phyloP scores from a whole-genome alignment of 257 asterid species.

The Solanum bulbocastanum region DNA sequence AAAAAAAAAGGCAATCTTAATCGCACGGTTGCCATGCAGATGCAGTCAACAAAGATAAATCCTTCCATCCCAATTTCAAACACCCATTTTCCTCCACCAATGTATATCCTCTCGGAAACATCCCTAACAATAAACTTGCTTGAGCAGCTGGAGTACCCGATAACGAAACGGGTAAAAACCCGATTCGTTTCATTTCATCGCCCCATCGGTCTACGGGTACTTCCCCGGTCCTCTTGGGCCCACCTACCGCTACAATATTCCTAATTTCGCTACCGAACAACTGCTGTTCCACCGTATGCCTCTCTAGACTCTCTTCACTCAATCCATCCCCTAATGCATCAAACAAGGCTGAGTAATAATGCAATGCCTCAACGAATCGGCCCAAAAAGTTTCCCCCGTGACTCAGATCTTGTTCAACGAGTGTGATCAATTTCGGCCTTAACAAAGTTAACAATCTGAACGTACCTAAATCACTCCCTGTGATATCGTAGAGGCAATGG shows the following conservation, averaged over 20 bases:
- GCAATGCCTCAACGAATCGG: slow-evolving; percentile 81
- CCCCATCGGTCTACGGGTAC: slow-evolving; percentile 77
- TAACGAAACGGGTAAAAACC: slow-evolving; percentile 61
- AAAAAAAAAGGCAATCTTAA: not conserved
- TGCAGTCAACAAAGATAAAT: slow-evolving; percentile 74
- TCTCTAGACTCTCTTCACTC: slow-evolving; percentile 58
- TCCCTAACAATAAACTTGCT: slow-evolving; percentile 69
- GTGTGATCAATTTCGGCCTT: slow-evolving; percentile 64
- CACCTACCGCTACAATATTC: slow-evolving; percentile 82
- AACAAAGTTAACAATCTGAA: slow-evolving; percentile 32
- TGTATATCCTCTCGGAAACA: slow-evolving; percentile 92
- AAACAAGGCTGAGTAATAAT: slow-evolving; percentile 74
- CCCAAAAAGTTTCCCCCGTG: slow-evolving; percentile 60
- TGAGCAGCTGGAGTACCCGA: slow-evolving; percentile 82
- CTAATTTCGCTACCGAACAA: slow-evolving; percentile 67
- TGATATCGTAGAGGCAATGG: slow-evolving; percentile 73
- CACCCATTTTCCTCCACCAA: slow-evolving; percentile 83
- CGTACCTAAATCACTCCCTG: slow-evolving; percentile 63
- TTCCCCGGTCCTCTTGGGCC: slow-evolving; percentile 77
- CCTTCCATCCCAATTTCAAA: slow-evolving; percentile 87
- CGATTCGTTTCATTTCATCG: slow-evolving; percentile 44
- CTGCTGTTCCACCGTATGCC: slow-evolving; percentile 91
- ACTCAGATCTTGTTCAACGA: slow-evolving; percentile 71
- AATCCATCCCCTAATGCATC: slow-evolving; percentile 81
- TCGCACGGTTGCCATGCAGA: slow-evolving; percentile 86